phyloP scores from a whole-genome alignment of 768 basidiomycete species.

The Amanita jacksonii region DNA sequence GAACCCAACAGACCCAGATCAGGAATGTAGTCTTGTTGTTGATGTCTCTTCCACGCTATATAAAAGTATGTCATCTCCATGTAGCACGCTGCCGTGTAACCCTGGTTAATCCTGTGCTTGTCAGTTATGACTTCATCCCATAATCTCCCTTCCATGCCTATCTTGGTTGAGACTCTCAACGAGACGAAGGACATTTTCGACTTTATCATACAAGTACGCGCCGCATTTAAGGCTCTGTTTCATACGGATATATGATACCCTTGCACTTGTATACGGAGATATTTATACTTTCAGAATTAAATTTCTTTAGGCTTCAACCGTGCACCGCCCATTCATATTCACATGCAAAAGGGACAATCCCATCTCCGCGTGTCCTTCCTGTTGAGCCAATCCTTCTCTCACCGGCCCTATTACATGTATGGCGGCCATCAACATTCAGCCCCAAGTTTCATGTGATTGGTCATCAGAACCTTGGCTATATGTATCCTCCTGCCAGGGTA shows the following conservation, averaged over 20 bases:
- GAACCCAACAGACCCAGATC: slow-evolving; percentile 44
- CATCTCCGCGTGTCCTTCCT: no score
- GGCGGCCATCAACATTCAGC: no score
- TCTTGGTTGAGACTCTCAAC: slow-evolving; percentile 65
- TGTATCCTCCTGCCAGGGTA: no score
- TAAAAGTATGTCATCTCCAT: slow-evolving; percentile 40
- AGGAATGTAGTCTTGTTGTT: slow-evolving; percentile 69
- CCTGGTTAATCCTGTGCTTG: neutral
- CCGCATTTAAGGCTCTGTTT: slow-evolving; percentile 34
- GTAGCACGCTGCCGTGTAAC: neutral
- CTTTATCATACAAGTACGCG: slow-evolving; percentile 63
- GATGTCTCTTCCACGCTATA: slow-evolving; percentile 55
- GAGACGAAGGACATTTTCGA: slow-evolving; percentile 55
- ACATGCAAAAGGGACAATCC: no score
- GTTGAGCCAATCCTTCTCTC: no score
- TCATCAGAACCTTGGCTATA: no score
- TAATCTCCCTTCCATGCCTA: slow-evolving; percentile 51
- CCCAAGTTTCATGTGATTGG: no score
- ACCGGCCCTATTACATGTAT: no score
- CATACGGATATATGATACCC: neutral
- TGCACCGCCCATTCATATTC: no score
- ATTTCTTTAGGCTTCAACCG: no score
- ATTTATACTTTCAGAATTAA: no score
- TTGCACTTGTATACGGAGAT: no score
- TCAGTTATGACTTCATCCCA: slow-evolving; percentile 79